Conservation (phyloP, 1,139 yeast genomes). For the Geotrichum australiense region DNA sequence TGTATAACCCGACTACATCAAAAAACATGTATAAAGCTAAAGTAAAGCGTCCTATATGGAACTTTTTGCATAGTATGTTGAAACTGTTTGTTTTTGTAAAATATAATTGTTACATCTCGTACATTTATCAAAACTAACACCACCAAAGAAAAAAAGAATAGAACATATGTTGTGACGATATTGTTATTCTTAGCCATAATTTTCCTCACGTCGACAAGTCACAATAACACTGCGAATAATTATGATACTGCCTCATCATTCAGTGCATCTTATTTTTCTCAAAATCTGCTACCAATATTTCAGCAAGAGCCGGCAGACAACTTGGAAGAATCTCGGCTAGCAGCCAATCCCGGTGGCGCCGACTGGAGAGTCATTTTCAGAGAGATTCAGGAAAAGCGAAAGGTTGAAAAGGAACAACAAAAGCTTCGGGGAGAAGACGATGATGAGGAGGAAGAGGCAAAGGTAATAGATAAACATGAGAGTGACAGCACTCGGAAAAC, state of each 20-base stretch:
- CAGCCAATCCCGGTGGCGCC: slow-evolving; percentile 16
- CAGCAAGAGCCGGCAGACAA: background rate
- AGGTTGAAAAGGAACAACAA: slow-evolving; percentile 13
- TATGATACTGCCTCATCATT: background rate
- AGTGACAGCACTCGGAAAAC: slow-evolving; percentile 1
- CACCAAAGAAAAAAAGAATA: slow-evolving; percentile 7
- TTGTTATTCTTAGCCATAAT: slow-evolving; percentile 9
- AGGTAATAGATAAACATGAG: slow-evolving; percentile 1
- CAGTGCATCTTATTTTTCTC: background rate
- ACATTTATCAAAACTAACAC: background rate
- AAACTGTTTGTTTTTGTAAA: background rate
- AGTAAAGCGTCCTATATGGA: background rate
- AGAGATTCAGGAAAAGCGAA: slow-evolving; percentile 17
- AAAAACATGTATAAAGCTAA: background rate
- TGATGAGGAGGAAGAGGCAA: slow-evolving; percentile 1
- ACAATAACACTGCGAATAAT: background rate
- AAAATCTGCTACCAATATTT: background rate
- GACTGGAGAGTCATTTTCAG: slow-evolving; percentile 18
- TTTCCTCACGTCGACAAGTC: slow-evolving; percentile 9
- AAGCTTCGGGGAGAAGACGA: slow-evolving; percentile 3
- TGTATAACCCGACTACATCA: slow-evolving; percentile 2
- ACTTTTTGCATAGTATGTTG: slow-evolving; percentile 7
- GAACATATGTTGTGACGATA: slow-evolving; percentile 12
- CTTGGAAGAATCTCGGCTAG: background rate
- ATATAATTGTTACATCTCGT: background rate